Percentiles rank a stretch among this genome's conserved stretches.
Conservation (phyloP, 495 filamentous ascomycete genomes). For the Daldinia concentrica region DNA sequence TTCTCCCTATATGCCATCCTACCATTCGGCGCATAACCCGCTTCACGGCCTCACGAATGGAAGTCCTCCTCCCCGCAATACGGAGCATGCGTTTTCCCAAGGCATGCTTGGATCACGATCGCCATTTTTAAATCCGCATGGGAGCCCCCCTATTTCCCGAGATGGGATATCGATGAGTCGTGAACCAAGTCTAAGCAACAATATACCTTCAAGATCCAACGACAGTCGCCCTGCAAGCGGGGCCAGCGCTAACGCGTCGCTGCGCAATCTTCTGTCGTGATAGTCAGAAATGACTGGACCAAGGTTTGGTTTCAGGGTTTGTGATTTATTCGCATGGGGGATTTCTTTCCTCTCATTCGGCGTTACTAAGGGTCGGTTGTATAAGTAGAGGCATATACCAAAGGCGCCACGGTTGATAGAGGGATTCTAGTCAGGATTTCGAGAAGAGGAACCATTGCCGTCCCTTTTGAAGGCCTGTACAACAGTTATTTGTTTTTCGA, state of each 20-base stretch:
- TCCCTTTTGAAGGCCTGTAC: constrained; percentile 11
- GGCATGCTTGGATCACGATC: constrained; percentile 49
- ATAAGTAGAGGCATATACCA: constrained; percentile 50
- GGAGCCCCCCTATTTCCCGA: constrained; percentile 48
- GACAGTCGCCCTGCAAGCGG: constrained; percentile 62
- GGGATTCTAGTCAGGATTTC: neutral
- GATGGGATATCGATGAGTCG: constrained; percentile 45
- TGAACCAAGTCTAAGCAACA: constrained; percentile 43
- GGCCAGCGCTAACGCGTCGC: constrained; percentile 78
- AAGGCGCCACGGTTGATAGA: constrained; percentile 33
- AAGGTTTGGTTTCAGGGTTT: constrained; percentile 12
- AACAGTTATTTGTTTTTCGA: constrained; percentile 9
- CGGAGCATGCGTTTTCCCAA: constrained; percentile 48
- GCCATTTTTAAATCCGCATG: constrained; percentile 47
- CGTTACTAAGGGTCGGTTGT: constrained; percentile 39
- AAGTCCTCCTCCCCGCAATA: constrained; percentile 44
- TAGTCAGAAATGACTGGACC: neutral
- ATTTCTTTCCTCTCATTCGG: constrained; percentile 30
- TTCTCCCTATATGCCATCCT: constrained; percentile 36
- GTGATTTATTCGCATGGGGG: constrained; percentile 31
- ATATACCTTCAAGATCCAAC: constrained; percentile 39
- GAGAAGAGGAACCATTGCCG: constrained; percentile 1
- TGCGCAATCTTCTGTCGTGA: constrained; percentile 77
- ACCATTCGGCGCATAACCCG: constrained; percentile 46
- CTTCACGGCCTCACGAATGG: constrained; percentile 52